These are phyloP conservation scores for Crucibulum laeve DNA, from an alignment of 768 basidiomycete species.

Conservation along the genomic window DNA sequence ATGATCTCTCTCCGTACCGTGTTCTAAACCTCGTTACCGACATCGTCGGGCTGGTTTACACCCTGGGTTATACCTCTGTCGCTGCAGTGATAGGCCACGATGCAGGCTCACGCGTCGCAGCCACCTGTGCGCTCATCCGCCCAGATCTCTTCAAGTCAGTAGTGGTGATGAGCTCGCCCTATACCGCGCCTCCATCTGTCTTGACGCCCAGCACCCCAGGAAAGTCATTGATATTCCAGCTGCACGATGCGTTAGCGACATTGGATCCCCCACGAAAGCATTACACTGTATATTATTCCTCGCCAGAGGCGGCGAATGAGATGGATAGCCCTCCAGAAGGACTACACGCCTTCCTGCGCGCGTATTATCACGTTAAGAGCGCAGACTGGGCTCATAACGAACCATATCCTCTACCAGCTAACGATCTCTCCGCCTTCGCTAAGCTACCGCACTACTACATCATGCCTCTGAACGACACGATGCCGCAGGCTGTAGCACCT, in stretches of 20 bases:
- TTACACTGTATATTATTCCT: conserved; percentile 48
- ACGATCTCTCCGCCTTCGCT: conserved; percentile 29
- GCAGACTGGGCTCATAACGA: conserved; percentile 44
- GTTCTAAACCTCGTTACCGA: conserved; percentile 49
- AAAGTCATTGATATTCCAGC: conserved; percentile 8
- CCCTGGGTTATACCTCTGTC: conserved; percentile 43
- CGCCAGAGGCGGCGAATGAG: conserved; percentile 40
- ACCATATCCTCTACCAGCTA: conserved; percentile 29
- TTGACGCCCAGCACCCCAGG: conserved; percentile 5
- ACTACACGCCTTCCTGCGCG: conserved; percentile 43
- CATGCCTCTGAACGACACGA: conserved; percentile 49
- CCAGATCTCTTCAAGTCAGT: conserved; percentile 54
- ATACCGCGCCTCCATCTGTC: conserved; percentile 38
- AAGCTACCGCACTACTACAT: conserved; percentile 56
- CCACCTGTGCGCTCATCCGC: conserved; percentile 45
- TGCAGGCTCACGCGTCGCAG: conserved; percentile 51
- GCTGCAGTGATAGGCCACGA: conserved; percentile 59
- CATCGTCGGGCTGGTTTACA: conserved; percentile 43
- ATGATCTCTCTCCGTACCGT: conserved; percentile 46
- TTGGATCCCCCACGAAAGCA: conserved; percentile 54
- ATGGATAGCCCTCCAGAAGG: conserved; percentile 39
- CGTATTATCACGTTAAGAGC: conserved; percentile 57
- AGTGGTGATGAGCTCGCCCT: conserved; percentile 60
- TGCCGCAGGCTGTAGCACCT: conserved; percentile 42
- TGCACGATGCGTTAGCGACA: conserved; percentile 24